Evolutionary conservation across 2,329 filamentous ascomycete genomes (phyloP).

Genomic region (Hypoxylon sp.): DNA sequence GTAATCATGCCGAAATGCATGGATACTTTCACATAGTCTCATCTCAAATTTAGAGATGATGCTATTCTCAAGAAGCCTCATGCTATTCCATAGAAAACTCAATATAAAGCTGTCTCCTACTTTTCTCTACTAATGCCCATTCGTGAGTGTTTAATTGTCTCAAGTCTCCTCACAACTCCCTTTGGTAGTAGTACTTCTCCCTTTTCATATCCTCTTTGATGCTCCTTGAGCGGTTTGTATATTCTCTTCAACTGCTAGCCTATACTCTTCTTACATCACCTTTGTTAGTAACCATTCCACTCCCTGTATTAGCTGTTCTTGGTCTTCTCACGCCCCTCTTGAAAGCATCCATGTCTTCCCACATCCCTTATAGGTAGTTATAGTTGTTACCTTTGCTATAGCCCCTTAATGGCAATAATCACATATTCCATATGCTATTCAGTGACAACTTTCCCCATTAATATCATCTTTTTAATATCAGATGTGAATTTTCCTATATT

Average conservation of each 20-base stretch:
- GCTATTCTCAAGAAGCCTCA: constrained; percentile 3
- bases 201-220: neutral
- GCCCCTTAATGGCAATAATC: too few species aligned
- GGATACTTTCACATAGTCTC: constrained; percentile 15
- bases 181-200: neutral
- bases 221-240: neutral
- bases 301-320: neutral
- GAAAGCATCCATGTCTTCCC: too few species aligned
- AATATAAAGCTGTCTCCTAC: constrained; percentile 29
- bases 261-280: neutral
- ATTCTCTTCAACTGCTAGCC: neutral
- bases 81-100: constrained; percentile 25
- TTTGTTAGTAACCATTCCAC: neutral
- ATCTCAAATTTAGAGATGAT: constrained; percentile 6
- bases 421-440: too few species aligned
- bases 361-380: too few species aligned
- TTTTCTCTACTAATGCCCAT: neutral
- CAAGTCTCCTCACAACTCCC: neutral
- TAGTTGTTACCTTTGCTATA: too few species aligned
- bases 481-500: too few species aligned
- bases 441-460: too few species aligned
- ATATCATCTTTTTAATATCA: too few species aligned
- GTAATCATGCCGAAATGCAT: constrained; percentile 35
- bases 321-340: too few species aligned
- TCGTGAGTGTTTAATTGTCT: neutral